Evolutionary conservation across 2,329 filamentous ascomycete genomes (phyloP).

Genomic region (Gaeumannomyces tritici): DNA sequence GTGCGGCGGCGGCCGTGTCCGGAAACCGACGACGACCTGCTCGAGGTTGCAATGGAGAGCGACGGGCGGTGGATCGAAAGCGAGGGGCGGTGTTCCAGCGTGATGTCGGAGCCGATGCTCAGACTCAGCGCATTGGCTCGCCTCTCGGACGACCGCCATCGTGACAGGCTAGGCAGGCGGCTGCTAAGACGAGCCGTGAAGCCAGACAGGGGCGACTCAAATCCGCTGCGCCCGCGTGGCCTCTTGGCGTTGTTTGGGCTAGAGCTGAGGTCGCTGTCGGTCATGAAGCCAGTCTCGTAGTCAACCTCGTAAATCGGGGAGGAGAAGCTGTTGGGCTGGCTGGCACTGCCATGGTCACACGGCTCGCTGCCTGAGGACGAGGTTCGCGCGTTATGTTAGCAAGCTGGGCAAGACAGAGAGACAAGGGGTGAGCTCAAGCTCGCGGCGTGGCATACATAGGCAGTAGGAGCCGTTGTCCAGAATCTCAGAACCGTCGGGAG

Average conservation of each 20-base stretch:
- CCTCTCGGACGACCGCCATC: slow-evolving; percentile 35
- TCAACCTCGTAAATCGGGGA: slow-evolving; percentile 40
- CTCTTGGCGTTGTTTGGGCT: slow-evolving; percentile 42
- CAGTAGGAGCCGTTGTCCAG: slow-evolving; percentile 48
- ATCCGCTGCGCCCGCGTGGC: slow-evolving; percentile 36
- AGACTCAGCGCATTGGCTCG: slow-evolving; percentile 35
- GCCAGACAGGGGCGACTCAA: slow-evolving; percentile 50
- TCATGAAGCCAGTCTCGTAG: slow-evolving; percentile 59
- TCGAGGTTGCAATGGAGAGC: slow-evolving; percentile 54
- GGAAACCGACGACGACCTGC: slow-evolving; percentile 71
- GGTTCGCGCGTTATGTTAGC: slow-evolving; percentile 7
- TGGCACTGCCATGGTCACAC: slow-evolving; percentile 45
- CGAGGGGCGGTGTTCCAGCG: slow-evolving; percentile 65
- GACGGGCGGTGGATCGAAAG: slow-evolving; percentile 30
- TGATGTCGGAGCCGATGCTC: slow-evolving; percentile 70
- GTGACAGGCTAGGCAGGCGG: slow-evolving; percentile 43
- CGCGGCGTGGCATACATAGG: slow-evolving; percentile 55
- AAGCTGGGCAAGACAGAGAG: slow-evolving; percentile 5
- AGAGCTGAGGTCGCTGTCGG: slow-evolving; percentile 47
- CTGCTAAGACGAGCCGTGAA: slow-evolving; percentile 58
- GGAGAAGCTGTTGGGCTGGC: slow-evolving; percentile 27
- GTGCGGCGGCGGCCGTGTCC: slow-evolving; percentile 38
- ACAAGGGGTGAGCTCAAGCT: neutral
- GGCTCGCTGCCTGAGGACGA: slow-evolving; percentile 45
- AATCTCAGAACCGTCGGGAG: slow-evolving; percentile 22